Conservation (phyloP, 176 grass and related monocot species). For the Hordeum vulgare region DNA sequence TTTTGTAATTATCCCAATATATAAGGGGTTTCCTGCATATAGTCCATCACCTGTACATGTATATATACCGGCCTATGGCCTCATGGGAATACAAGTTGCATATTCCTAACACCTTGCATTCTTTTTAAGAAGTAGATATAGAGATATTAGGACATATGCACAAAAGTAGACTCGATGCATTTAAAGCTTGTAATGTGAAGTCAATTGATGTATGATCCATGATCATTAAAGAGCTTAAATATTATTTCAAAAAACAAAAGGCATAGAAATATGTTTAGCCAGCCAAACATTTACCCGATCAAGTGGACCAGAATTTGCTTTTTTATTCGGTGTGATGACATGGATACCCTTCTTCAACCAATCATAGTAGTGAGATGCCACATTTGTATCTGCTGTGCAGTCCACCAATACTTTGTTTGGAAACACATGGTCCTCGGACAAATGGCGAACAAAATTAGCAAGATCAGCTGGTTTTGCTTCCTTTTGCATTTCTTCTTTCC, state of each 20-base stretch:
- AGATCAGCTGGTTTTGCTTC: conserved; percentile 60
- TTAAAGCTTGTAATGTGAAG: not conserved
- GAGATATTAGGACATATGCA: not conserved
- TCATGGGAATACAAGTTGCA: too few relatives aligned
- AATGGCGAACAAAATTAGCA: conserved; percentile 56
- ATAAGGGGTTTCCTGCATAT: too few relatives aligned
- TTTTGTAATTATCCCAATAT: too few relatives aligned
- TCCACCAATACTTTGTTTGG: conserved; percentile 97
- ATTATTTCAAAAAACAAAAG: not conserved
- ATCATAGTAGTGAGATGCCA: conserved; percentile 82
- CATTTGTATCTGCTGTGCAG: conserved; percentile 86
- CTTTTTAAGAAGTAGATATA: too few relatives aligned
- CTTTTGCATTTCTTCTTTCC: conserved; percentile 59
- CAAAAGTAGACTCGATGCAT: not conserved
- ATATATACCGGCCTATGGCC: too few relatives aligned
- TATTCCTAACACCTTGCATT: too few relatives aligned
- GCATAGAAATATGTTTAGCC: not conserved
- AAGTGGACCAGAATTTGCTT: conserved; percentile 96
- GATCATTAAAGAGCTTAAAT: not conserved
- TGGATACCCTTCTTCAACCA: conserved; percentile 92
- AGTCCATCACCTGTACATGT: too few relatives aligned
- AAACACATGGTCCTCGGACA: conserved; percentile 89
- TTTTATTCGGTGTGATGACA: conserved; percentile 97
- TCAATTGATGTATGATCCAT: not conserved
- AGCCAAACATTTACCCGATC: conserved; percentile 54